phyloP scores from a whole-genome alignment of 1,284 basidiomycete genomes.

The Moesziomyces sp. region DNA sequence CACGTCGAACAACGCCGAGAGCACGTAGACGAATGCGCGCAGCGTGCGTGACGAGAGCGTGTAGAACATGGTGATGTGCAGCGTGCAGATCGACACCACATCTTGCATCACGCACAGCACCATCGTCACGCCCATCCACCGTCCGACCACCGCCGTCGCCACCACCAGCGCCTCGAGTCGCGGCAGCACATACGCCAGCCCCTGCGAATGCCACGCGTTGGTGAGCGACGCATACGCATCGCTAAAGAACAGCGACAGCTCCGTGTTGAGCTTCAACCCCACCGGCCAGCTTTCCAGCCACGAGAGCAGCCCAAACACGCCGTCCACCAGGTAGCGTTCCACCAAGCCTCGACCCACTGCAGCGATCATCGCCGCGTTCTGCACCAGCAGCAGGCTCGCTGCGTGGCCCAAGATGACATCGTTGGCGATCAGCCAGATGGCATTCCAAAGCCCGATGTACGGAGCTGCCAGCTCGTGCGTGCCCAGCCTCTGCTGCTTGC shows the following conservation, averaged over 20 bases:
- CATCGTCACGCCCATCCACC: conserved; percentile 77
- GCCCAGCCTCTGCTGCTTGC: conserved; percentile 21
- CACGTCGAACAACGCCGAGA: conserved; percentile 86
- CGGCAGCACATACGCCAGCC: conserved; percentile 12
- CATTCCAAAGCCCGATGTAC: conserved; percentile 82
- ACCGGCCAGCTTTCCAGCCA: conserved; percentile 97
- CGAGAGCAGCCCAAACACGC: conserved; percentile 69
- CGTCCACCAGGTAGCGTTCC: conserved; percentile 18
- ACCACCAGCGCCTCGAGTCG: conserved; percentile 65
- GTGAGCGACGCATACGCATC: conserved; percentile 74
- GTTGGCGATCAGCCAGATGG: conserved; percentile 88
- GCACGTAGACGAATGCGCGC: conserved; percentile 74
- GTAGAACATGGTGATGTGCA: conserved; percentile 81
- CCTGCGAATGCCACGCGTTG: conserved; percentile 22
- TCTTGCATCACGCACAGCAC: conserved; percentile 78
- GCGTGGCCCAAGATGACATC: conserved; percentile 85
- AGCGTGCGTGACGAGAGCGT: conserved; percentile 76
- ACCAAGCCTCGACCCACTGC: conserved; percentile 2
- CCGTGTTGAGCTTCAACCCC: conserved; percentile 94
- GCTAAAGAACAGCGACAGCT: conserved; percentile 84
- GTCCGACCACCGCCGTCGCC: conserved; percentile 73
- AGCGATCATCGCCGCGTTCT: conserved; percentile 18
- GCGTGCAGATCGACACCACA: conserved; percentile 75
- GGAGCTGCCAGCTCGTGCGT: conserved; percentile 27
- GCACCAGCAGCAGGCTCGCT: conserved; percentile 70